A percentile compares a stretch with the other conserved stretches of the same genome.
Conservation (phyloP, 129 eudicot genomes). For the Flaveria ramosissima region DNA sequence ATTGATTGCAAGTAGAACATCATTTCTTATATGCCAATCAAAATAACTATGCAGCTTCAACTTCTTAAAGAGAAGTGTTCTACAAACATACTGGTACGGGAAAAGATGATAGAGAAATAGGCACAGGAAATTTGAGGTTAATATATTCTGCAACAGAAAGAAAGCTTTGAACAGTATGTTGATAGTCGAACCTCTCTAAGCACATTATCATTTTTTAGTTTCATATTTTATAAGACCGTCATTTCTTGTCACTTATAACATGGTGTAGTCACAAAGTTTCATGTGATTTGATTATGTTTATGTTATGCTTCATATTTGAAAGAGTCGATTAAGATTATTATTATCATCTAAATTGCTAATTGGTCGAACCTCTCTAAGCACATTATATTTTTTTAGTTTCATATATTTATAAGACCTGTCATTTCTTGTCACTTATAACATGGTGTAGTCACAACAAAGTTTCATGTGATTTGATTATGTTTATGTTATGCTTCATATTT, state of each 20-base stretch:
- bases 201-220: too few relatives aligned
- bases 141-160: conserved; percentile 66
- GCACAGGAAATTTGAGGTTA: conserved; percentile 75
- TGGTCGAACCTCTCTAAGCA: conserved; percentile 71
- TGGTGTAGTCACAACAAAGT: background rate
- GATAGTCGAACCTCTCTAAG: too few relatives aligned
- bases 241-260: too few relatives aligned
- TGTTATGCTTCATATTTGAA: too few relatives aligned
- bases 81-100: conserved; percentile 37
- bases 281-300: too few relatives aligned
- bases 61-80: conserved; percentile 37
- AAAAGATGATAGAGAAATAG: conserved; percentile 52
- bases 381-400: background rate
- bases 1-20: background rate
- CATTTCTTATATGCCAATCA: background rate
- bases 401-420: background rate
- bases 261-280: too few relatives aligned
- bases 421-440: background rate
- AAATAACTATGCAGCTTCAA: conserved; percentile 45
- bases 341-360: too few relatives aligned
- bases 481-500: conserved; percentile 6
- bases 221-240: too few relatives aligned
- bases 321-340: too few relatives aligned
- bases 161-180: conserved; percentile 58
- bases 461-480: conserved; percentile 3